Percentiles rank a stretch among this genome's conserved stretches.
These are phyloP conservation scores for Malassezia pachydermatis DNA, from an alignment of 1,284 basidiomycete genomes.

Conservation along the genomic window DNA sequence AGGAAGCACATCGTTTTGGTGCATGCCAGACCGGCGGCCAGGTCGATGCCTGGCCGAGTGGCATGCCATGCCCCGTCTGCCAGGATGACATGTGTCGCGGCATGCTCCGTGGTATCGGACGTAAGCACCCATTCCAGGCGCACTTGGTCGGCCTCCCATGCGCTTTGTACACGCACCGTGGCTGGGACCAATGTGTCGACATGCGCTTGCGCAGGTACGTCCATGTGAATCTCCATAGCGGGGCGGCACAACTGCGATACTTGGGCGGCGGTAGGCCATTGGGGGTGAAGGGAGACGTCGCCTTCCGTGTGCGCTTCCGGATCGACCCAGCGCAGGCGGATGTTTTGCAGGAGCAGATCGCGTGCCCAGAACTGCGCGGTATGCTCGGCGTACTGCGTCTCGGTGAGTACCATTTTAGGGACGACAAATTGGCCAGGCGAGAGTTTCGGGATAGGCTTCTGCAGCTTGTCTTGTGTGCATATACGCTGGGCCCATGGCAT, in stretches of 20 bases:
- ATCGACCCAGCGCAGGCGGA: constrained; percentile 72
- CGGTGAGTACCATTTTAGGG: constrained; percentile 59
- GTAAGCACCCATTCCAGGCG: constrained; percentile 1
- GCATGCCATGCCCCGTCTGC: constrained; percentile 18
- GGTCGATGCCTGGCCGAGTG: not conserved
- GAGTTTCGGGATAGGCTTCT: constrained; percentile 66
- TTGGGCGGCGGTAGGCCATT: not conserved
- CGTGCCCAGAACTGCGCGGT: constrained; percentile 86
- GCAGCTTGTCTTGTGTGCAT: constrained; percentile 56
- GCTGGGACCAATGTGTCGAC: not conserved
- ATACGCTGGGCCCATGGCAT: constrained; percentile 65
- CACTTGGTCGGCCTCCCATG: not conserved
- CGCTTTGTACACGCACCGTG: not conserved
- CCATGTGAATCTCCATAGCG: not conserved
- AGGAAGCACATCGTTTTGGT: constrained; percentile 19
- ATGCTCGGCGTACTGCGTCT: constrained; percentile 57
- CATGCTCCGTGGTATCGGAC: not conserved
- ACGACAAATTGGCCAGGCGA: constrained; percentile 80
- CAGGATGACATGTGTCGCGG: constrained; percentile 15
- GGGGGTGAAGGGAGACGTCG: constrained; percentile 10
- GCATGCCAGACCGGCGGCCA: not conserved
- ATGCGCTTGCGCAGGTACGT: not conserved
- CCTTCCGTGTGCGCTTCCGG: not conserved
- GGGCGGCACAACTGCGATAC: constrained; percentile 3
- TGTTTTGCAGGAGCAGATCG: constrained; percentile 63